Base-by-base conservation (phyloP, 2,329 filamentous ascomycete genomes). In the Exserohilum turcica region DNA sequence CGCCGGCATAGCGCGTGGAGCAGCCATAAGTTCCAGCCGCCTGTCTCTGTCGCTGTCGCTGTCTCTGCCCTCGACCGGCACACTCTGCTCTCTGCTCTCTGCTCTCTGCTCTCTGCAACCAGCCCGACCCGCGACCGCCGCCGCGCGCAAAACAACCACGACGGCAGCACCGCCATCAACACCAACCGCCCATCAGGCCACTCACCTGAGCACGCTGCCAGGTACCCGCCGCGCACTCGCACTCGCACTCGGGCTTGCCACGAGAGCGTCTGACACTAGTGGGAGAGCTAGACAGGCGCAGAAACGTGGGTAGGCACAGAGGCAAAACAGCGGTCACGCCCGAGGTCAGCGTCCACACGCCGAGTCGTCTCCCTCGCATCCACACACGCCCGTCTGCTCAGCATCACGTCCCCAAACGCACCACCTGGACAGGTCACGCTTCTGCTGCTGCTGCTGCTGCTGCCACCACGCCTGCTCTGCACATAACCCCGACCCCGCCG, bases 321-420 rank as follows among this genome's bases (percentile, higher is more conserved):
- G 56, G 53, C 54, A 54, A 54, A 52, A 57, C 56, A 54, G 51
- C 59, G 39, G 60, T 64, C 63, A 66, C 63, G 57, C 61, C 56
- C 43, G 35, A 53, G 47, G 59, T 60, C 63, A 61, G 61, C 61
- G 48, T 40, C 47, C 45, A 46, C 43, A 42, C 46, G 4, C 21
- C 16, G 16, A 24, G 31, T 36, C n/a, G 9, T 18, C 35, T 43
- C 40, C 33, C 40, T 32, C 19, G 36, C 51, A 44, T 40, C 33
- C 40, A 16, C 38, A 19, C 32, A 35, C 36, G 13, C 43, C 24
- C 38, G 32, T 31, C 44, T 37, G 37, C 37, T 37, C 35, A 47
- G 43, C 35, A 50, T 36, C 28, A 47, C 50, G 39, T 21, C 24
- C 19, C 47, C 21, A 39, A 52, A 58, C 60, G 49, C 56, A 24